Evolutionary conservation across 768 basidiomycete genomes (phyloP).

Genomic region (Macrocybe gigantea): DNA sequence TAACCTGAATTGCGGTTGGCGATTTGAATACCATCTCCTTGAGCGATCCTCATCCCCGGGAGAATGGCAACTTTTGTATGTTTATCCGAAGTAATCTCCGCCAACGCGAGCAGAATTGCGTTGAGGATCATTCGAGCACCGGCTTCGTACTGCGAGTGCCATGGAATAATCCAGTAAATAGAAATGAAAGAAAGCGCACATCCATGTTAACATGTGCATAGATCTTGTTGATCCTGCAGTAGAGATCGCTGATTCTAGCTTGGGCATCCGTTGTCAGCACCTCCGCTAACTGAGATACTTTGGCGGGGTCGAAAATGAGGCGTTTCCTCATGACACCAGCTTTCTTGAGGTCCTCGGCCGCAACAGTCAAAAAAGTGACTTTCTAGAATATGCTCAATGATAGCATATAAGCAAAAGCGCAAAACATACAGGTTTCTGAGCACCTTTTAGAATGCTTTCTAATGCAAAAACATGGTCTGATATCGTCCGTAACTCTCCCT

Average conservation of each 20-base stretch:
- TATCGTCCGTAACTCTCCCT: constrained; percentile 15
- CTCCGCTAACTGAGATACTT: constrained; percentile 12
- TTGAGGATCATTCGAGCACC: constrained; percentile 25
- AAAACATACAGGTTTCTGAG: constrained; percentile 20
- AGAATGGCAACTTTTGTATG: constrained; percentile 19
- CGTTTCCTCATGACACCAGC: constrained; percentile 19
- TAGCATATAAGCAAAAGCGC: constrained; percentile 8
- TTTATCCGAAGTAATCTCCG: constrained; percentile 15
- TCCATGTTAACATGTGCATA: constrained; percentile 24
- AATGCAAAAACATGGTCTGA: constrained; percentile 16
- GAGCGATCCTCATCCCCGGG: constrained; percentile 19
- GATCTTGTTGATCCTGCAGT: constrained; percentile 20
- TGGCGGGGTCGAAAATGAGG: constrained; percentile 14
- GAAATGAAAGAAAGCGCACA: constrained; percentile 17
- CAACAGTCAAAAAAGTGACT: constrained; percentile 19
- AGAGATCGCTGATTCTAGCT: constrained; percentile 16
- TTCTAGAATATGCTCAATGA: constrained; percentile 16
- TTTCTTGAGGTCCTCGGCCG: constrained; percentile 18
- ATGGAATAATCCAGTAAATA: constrained; percentile 8
- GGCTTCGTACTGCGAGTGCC: constrained; percentile 14
- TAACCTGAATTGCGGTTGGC: constrained; percentile 14
- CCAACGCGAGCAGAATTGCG: constrained; percentile 21
- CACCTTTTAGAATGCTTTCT: constrained; percentile 18
- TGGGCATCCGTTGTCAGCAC: constrained; percentile 11
- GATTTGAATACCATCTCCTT: constrained; percentile 16